Conservation (phyloP, 106 monocot species). For the Platanthera zijinensis region DNA sequence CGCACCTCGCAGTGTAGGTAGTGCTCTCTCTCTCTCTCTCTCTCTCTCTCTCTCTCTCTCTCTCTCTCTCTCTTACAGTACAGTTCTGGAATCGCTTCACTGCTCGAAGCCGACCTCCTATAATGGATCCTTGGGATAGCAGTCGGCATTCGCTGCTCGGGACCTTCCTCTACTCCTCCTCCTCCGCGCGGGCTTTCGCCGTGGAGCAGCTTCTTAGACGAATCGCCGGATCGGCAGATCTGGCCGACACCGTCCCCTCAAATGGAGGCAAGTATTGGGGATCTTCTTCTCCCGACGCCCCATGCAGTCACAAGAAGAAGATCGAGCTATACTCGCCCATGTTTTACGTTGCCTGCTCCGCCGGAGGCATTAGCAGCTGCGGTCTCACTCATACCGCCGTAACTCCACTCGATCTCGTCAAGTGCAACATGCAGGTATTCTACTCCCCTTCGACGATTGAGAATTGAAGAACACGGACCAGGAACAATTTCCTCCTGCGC, state of each 20-base stretch:
- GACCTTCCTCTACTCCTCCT: background rate
- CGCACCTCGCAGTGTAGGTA: no score
- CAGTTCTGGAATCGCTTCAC: background rate
- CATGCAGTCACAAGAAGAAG: conserved; percentile 16
- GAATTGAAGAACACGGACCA: background rate
- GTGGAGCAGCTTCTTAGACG: background rate
- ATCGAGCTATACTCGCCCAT: conserved; percentile 58
- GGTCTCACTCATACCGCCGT: conserved; percentile 25
- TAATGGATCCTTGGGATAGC: conserved; percentile 5
- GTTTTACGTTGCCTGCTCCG: conserved; percentile 57
- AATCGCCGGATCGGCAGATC: background rate
- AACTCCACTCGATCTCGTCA: conserved; percentile 26
- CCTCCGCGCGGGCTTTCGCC: background rate
- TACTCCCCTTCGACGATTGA: background rate
- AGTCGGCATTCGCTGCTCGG: conserved; percentile 12
- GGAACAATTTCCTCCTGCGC: background rate
- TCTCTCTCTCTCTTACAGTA: background rate
- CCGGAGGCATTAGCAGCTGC: conserved; percentile 39
- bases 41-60: conserved; percentile 3
- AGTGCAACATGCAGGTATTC: conserved; percentile 25
- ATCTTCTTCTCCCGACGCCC: conserved; percentile 4
- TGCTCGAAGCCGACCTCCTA: background rate
- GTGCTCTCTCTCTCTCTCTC: background rate
- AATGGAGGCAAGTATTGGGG: background rate
- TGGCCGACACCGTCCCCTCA: background rate